Conservation (phyloP, 495 filamentous ascomycete genomes). For the Xylona heveae region DNA sequence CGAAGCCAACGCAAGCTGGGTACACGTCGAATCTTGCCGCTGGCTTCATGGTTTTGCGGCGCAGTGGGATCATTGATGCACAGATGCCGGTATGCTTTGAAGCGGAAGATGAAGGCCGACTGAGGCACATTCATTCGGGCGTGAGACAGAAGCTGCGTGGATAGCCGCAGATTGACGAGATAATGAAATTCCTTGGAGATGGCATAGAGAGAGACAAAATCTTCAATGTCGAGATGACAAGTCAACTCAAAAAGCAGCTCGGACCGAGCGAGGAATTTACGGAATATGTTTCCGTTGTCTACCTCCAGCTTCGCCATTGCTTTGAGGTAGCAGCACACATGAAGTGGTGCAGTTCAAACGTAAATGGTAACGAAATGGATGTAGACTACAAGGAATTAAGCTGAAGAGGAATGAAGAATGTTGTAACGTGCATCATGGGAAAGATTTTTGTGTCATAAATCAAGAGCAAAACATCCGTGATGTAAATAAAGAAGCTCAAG, state of each 20-base stretch:
- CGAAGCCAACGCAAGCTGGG: conserved; percentile 29
- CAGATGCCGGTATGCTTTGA: conserved; percentile 25
- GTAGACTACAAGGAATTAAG: no score
- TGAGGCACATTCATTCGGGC: conserved; percentile 20
- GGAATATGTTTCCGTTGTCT: conserved; percentile 34
- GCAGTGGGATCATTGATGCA: conserved; percentile 25
- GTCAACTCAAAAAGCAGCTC: conserved; percentile 29
- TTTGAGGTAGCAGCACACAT: no score
- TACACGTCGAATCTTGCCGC: conserved; percentile 13
- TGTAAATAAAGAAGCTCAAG: no score
- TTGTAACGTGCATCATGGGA: no score
- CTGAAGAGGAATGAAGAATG: no score
- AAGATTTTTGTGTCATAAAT: no score
- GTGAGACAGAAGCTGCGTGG: conserved; percentile 20
- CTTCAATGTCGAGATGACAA: conserved; percentile 23
- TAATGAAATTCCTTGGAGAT: conserved; percentile 33
- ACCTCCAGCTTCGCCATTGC: no score
- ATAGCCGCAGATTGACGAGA: conserved; percentile 22
- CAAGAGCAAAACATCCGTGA: no score
- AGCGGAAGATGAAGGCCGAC: conserved; percentile 26
- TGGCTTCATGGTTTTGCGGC: conserved; percentile 8
- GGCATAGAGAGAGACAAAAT: conserved; percentile 33
- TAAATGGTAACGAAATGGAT: no score
- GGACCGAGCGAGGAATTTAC: conserved; percentile 20
- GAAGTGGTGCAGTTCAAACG: no score